These are phyloP conservation scores for Penicillium fuscoglaucum DNA, from an alignment of 2,329 filamentous ascomycete genomes.

Conservation along the genomic window DNA sequence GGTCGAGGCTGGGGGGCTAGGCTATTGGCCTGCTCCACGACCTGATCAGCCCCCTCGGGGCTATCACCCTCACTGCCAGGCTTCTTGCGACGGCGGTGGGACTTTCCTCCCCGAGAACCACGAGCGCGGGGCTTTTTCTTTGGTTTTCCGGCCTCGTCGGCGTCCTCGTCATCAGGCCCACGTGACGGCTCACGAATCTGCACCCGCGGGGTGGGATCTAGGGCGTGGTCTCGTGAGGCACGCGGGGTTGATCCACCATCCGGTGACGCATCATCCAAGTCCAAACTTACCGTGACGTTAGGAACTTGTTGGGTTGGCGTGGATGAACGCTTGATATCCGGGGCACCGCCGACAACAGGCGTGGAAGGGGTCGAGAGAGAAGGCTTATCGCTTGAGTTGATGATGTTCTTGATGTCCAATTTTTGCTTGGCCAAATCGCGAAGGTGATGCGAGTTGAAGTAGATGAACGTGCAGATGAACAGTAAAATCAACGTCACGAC, in stretches of 20 bases:
- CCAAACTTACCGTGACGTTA: conserved; percentile 36
- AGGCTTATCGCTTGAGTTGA: conserved; percentile 41
- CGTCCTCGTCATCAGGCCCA: conserved; percentile 36
- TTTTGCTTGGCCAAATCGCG: conserved; percentile 46
- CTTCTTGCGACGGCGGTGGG: conserved; percentile 57
- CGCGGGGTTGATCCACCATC: conserved; percentile 34
- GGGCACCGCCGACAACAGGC: conserved; percentile 31
- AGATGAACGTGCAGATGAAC: conserved; percentile 45
- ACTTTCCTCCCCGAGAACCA: conserved; percentile 70
- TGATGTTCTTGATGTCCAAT: conserved; percentile 48
- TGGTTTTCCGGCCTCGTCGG: conserved; percentile 48
- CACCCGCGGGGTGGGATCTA: conserved; percentile 36
- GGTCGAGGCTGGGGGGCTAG: conserved; percentile 48
- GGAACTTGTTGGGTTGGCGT: conserved; percentile 26
- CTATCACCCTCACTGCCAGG: conserved; percentile 54
- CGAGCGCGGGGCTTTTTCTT: conserved; percentile 67
- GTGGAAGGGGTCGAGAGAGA: conserved; percentile 42
- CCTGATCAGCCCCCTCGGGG: conserved; percentile 60
- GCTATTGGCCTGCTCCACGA: conserved; percentile 57
- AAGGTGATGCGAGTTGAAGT: conserved; percentile 45
- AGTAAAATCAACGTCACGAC: conserved; percentile 44
- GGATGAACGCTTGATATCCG: conserved; percentile 30
- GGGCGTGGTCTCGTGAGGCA: conserved; percentile 23
- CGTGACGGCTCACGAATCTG: conserved; percentile 44
- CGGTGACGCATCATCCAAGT: conserved; percentile 22